Conservation (phyloP, 1,284 basidiomycete genomes). For the Ustilago tritici region DNA sequence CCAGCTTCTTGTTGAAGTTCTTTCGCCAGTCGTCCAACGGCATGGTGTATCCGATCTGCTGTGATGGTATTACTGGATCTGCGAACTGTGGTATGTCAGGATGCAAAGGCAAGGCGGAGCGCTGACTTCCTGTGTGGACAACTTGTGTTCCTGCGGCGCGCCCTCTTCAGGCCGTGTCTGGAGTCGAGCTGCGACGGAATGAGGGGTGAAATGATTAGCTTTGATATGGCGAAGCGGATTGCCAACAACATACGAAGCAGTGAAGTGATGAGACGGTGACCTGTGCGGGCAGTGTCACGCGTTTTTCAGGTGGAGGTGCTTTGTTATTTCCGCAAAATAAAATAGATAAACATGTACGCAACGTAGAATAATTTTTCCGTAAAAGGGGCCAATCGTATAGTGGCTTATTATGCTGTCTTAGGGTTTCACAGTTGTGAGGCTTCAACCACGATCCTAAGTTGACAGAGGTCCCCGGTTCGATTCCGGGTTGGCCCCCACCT, state of each 20-base stretch:
- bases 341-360: conserved; percentile 6
- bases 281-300: conserved; percentile 8
- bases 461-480: conserved; percentile 60
- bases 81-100: not conserved
- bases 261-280: conserved; percentile 13
- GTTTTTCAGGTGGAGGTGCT: conserved; percentile 2
- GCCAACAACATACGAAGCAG: conserved; percentile 4
- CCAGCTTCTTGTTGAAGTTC: conserved; percentile 55
- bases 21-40: conserved; percentile 49
- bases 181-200: not conserved
- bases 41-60: conserved; percentile 16
- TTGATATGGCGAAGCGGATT: not conserved
- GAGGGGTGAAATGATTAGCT: not conserved
- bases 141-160: too few relatives aligned
- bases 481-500: conserved; percentile 51
- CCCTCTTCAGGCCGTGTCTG: not conserved
- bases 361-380: rapidly evolving
- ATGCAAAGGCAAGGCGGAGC: not conserved
- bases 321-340: not conserved
- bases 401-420: conserved; percentile 62
- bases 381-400: conserved; percentile 54
- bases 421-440: conserved; percentile 13
- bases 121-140: not conserved
- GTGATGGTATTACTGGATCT: not conserved
- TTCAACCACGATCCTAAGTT: conserved; percentile 25